phyloP scores from a whole-genome alignment of 1,284 basidiomycete species.

The Fistulinella cinereoalba region DNA sequence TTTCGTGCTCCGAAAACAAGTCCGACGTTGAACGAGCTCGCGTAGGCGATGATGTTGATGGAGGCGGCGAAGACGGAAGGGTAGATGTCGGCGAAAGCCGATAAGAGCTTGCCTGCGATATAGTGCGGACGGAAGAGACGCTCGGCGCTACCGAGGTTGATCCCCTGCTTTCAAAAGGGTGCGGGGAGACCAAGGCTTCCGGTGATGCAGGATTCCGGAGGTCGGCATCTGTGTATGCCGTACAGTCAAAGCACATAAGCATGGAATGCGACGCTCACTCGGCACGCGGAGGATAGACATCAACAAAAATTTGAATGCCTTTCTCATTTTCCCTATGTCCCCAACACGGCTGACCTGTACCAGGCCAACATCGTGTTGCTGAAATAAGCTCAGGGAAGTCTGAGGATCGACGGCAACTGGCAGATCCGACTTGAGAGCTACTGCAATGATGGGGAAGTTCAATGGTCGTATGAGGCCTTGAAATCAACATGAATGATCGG shows the following conservation, averaged over 20 bases:
- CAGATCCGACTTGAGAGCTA: conserved; percentile 76
- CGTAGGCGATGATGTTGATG: conserved; percentile 43
- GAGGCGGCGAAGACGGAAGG: conserved; percentile 34
- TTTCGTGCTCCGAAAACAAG: conserved; percentile 49
- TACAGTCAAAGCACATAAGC: conserved; percentile 6
- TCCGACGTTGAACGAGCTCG: conserved; percentile 57
- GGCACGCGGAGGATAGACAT: conserved; percentile 55
- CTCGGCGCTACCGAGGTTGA: conserved; percentile 47
- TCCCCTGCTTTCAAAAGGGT: conserved; percentile 49
- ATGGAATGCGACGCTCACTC: conserved; percentile 38
- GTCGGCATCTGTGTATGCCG: conserved; percentile 32
- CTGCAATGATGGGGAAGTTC: conserved; percentile 58
- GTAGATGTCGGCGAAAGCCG: conserved; percentile 34
- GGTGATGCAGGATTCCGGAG: conserved; percentile 73
- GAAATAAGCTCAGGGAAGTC: conserved; percentile 46
- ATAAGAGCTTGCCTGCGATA: conserved; percentile 28
- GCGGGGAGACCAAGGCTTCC: conserved; percentile 48
- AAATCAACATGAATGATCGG: conserved; percentile 10
- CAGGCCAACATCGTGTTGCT: conserved; percentile 62
- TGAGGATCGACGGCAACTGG: conserved; percentile 54
- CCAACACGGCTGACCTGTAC: conserved; percentile 56
- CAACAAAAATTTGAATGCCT: conserved; percentile 64
- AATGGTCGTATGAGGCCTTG: conserved; percentile 56
- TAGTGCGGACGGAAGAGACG: conserved; percentile 38
- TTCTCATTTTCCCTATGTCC: conserved; percentile 59